A percentile compares a stretch with the other conserved stretches of the same genome.
Conservation (phyloP, 1,284 basidiomycete genomes). For the Cryptococcus sp. region DNA sequence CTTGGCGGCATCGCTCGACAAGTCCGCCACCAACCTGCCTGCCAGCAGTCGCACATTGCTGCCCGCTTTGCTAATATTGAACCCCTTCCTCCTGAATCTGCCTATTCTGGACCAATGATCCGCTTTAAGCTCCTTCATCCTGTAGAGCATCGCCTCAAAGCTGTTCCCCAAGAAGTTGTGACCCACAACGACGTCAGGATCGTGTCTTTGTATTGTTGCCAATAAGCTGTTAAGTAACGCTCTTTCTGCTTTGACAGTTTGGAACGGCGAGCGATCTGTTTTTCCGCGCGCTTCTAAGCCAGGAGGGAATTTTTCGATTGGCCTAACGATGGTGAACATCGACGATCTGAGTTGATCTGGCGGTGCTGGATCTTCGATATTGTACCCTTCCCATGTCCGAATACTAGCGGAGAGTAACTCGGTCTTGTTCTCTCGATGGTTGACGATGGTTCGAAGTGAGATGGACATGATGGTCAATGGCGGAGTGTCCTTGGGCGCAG, state of each 20-base stretch:
- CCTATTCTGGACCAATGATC: slow-evolving; percentile 95
- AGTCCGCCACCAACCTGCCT: slow-evolving; percentile 86
- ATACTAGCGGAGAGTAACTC: slow-evolving; percentile 87
- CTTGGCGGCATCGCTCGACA: slow-evolving; percentile 92
- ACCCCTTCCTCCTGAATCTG: slow-evolving; percentile 77
- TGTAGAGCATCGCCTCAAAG: slow-evolving; percentile 86
- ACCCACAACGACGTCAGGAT: slow-evolving; percentile 93
- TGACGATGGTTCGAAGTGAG: slow-evolving; percentile 86
- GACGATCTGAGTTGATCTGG: slow-evolving; percentile 81
- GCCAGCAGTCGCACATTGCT: slow-evolving; percentile 80
- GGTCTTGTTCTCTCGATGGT: slow-evolving; percentile 89
- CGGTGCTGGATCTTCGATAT: slow-evolving; percentile 85
- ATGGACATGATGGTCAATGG: slow-evolving; percentile 90
- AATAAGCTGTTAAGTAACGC: slow-evolving; percentile 82
- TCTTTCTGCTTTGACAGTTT: slow-evolving; percentile 78
- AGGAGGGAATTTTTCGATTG: slow-evolving; percentile 82
- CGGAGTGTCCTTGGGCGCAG: slow-evolving; percentile 78
- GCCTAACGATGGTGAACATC: slow-evolving; percentile 87
- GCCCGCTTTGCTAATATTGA: slow-evolving; percentile 75
- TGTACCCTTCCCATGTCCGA: slow-evolving; percentile 83
- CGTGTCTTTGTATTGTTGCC: slow-evolving; percentile 78
- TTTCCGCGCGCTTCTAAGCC: slow-evolving; percentile 75
- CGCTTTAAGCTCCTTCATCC: slow-evolving; percentile 84
- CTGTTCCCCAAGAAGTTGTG: slow-evolving; percentile 93
- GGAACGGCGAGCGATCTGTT: slow-evolving; percentile 69